phyloP scores from a whole-genome alignment of 371 early-diverging fungal species.

The Apophysomyces ossiformis region DNA sequence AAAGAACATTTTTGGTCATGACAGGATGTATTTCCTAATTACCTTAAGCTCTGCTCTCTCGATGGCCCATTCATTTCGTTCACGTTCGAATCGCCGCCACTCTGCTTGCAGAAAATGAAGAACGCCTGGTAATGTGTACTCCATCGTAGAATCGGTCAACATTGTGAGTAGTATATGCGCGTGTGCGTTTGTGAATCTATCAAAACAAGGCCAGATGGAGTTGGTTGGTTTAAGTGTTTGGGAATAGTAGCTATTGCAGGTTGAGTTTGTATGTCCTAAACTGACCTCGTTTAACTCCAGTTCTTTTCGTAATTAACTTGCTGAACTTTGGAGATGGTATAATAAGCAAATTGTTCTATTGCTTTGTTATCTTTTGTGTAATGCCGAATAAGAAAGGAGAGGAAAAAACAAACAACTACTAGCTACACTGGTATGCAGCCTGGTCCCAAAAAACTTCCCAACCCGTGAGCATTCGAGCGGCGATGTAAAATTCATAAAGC shows the following conservation, averaged over 20 bases:
- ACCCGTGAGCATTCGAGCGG: slow-evolving; percentile 1
- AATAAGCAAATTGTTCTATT: not conserved
- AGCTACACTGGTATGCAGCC: slow-evolving; percentile 9
- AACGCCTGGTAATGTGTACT: slow-evolving; percentile 83
- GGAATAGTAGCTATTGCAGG: not conserved
- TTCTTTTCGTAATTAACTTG: not conserved
- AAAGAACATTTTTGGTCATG: not conserved
- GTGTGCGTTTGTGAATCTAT: not conserved
- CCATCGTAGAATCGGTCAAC: slow-evolving; percentile 41
- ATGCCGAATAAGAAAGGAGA: not conserved
- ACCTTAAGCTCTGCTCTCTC: slow-evolving; percentile 85
- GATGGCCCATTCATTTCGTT: slow-evolving; percentile 89
- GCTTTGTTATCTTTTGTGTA: not conserved
- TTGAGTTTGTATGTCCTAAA: not conserved
- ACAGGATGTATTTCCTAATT: slow-evolving; percentile 4
- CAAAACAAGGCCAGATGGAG: slow-evolving; percentile 6
- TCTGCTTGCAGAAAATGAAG: slow-evolving; percentile 84
- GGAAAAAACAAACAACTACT: slow-evolving; percentile 4
- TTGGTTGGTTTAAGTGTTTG: not conserved
- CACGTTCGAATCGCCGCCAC: slow-evolving; percentile 87
- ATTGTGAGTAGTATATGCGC: slow-evolving; percentile 3
- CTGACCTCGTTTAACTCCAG: not conserved
- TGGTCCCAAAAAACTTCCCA: slow-evolving; percentile 1
- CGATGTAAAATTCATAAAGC: not conserved
- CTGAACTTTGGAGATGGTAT: not conserved